phyloP scores from a whole-genome alignment of 345 rosid genomes.

The Conringia planisiliqua region DNA sequence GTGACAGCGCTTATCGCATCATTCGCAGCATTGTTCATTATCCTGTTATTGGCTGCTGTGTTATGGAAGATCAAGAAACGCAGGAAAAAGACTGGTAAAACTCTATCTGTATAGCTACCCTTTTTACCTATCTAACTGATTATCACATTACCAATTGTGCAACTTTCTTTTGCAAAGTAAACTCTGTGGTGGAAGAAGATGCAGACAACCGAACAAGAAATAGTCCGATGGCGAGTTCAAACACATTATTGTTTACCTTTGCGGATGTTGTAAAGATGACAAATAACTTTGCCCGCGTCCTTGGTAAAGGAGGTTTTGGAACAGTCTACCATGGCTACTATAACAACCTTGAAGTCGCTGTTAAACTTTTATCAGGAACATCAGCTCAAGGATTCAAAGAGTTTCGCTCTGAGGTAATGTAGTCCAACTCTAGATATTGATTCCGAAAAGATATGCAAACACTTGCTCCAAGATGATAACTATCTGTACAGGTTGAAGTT shows the following conservation, averaged over 20 bases:
- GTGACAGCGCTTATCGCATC: conserved; percentile 28
- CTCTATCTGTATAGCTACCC: neutral
- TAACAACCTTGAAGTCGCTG: conserved; percentile 40
- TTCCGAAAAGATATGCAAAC: neutral
- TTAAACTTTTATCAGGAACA: conserved; percentile 47
- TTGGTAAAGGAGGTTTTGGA: conserved; percentile 66
- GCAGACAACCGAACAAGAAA: neutral
- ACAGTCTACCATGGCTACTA: conserved; percentile 50
- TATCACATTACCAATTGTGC: neutral
- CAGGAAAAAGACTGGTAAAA: conserved; percentile 14
- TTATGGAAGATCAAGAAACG: conserved; percentile 21
- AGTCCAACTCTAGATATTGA: neutral
- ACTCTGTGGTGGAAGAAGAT: conserved; percentile 17
- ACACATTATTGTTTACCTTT: conserved; percentile 25
- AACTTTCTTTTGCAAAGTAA: neutral
- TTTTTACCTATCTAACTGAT: neutral
- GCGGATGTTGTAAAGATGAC: conserved; percentile 42
- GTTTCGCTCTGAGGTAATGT: conserved; percentile 53
- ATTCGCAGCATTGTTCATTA: conserved; percentile 10
- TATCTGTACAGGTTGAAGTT: conserved; percentile 34
- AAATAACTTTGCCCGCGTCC: conserved; percentile 36
- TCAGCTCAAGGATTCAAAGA: conserved; percentile 47
- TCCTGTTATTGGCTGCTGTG: neutral
- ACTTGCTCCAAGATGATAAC: neutral
- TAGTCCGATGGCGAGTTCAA: neutral